Conservation (phyloP, 139 green algal genomes). For the Coelastrella sp. region DNA sequence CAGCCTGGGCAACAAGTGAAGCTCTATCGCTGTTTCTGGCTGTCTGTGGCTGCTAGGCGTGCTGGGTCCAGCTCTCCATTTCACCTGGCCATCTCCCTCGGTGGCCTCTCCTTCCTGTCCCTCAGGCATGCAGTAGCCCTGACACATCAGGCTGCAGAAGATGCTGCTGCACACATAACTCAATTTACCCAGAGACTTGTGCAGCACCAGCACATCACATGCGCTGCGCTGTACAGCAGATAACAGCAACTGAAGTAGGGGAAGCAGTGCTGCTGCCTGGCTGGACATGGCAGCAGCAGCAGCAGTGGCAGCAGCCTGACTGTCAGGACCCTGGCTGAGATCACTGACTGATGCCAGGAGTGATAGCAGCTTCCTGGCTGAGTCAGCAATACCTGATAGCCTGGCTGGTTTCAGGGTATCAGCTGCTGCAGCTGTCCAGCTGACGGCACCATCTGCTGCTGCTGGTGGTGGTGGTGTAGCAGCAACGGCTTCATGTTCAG, state of each 20-base stretch:
- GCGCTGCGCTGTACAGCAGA: conserved; percentile 58
- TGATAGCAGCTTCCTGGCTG: not conserved
- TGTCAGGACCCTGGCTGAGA: conserved; percentile 23
- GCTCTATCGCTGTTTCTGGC: too few species aligned
- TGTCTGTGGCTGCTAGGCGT: too few species aligned
- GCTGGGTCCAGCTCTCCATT: too few species aligned
- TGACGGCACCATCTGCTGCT: conserved; percentile 27
- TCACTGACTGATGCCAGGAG: not conserved
- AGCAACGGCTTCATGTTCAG: not conserved
- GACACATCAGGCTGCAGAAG: conserved; percentile 80
- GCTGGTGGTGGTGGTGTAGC: not conserved
- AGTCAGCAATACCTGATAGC: not conserved
- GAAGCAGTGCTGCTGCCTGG: conserved; percentile 52
- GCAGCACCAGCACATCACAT: conserved; percentile 67
- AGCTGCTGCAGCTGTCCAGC: not conserved
- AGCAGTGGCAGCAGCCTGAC: not conserved
- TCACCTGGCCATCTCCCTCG: not conserved
- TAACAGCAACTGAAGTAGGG: conserved; percentile 67
- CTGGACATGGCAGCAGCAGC: not conserved
- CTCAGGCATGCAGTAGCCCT: conserved; percentile 93
- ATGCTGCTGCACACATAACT: conserved; percentile 83
- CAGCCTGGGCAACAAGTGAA: too few species aligned
- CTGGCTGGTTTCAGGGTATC: conserved; percentile 30
- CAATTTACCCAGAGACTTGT: conserved; percentile 87
- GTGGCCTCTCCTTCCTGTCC: conserved; percentile 59